A percentile compares a stretch with the other conserved stretches of the same genome.
phyloP scores from a whole-genome alignment of 1,139 yeast genomes.

The Chernovozyma sophiae-reginae region DNA sequence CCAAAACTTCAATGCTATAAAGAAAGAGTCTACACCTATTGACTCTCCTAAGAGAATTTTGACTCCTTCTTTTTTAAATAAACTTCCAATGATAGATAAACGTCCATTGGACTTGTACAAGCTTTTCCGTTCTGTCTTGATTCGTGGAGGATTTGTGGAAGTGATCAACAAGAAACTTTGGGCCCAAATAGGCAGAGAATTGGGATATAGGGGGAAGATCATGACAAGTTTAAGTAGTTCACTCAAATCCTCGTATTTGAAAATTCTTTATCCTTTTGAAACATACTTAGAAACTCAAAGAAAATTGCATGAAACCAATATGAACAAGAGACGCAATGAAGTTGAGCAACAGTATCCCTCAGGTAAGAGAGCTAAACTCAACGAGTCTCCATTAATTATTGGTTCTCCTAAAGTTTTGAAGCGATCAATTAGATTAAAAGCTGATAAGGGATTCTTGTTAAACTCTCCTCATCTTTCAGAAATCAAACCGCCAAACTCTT shows the following conservation, averaged over 20 bases:
- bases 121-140: slow-evolving; percentile 45
- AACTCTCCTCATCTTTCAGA: slow-evolving; percentile 38
- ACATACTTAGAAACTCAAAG: slow-evolving; percentile 14
- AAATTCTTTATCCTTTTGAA: slow-evolving; percentile 33
- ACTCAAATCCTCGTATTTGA: slow-evolving; percentile 53
- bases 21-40: background rate
- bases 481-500: slow-evolving; percentile 25
- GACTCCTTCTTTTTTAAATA: slow-evolving; percentile 12
- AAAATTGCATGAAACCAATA: slow-evolving; percentile 8
- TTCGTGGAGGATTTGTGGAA: slow-evolving; percentile 55
- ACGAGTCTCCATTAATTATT: slow-evolving; percentile 26
- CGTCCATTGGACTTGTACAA: slow-evolving; percentile 53
- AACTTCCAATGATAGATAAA: slow-evolving; percentile 54
- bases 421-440: slow-evolving; percentile 42
- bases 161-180: slow-evolving; percentile 56
- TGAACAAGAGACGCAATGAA: slow-evolving; percentile 2
- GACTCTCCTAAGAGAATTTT: background rate
- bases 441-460: slow-evolving; percentile 47
- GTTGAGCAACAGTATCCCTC: background rate
- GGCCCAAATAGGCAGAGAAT: slow-evolving; percentile 69
- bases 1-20: too few relatives aligned
- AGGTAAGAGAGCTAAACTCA: background rate
- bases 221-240: slow-evolving; percentile 72
- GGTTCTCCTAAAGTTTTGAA: slow-evolving; percentile 45
- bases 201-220: slow-evolving; percentile 68